Base-by-base conservation (phyloP, 108 stramenopile species). In the Cyclotella choctawhatcheeana region DNA sequence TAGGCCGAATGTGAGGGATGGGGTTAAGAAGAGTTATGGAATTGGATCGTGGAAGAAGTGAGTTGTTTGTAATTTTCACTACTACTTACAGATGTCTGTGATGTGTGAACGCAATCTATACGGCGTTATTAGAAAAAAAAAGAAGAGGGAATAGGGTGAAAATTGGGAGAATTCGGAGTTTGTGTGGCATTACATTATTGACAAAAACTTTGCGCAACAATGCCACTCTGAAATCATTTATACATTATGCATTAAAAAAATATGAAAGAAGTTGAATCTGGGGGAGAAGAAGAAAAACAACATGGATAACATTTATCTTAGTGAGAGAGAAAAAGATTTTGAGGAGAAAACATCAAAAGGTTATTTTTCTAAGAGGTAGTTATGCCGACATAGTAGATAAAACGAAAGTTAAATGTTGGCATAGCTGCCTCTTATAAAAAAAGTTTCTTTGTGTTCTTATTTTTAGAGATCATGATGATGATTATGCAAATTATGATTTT, bases 11-110 rank as follows among this genome's bases (percentile, higher is more conserved):
- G 56, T 21, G 30, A 56, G 37, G 18, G 13, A 12, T 25, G 47
- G 50, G 25, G 20, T 47, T 31, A 31, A 17, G 44, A 59, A 50
- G 44, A 59, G 58, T 33, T 71, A 71, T 51, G 69, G 58, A 16
- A 31, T 71, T 71, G 69, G 69, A 1, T 40, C 58, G 16, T 71
- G 69, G 69, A 71, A 71, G 58, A 71, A 71, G 48, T 69, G 33
- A 58, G 43, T 63, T 3, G 3, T 25, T 34, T 59, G 33, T n/a
- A 18, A 3, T 34, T 40, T 8, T 12, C 37, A 40, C 37, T 40
- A 8, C 12, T 6, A 40, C 33, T 6, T 12, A 12, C 35, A 20
- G 14, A 3, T 59, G 25, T 55, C 54, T 55, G 26, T 55, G 24
- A 35, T 59, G 58, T 35, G 35, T 16, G 50, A 22, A n/a, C n/a